Conservation (phyloP, 306 rosid species). For the Ammopiptanthus mongolicus region DNA sequence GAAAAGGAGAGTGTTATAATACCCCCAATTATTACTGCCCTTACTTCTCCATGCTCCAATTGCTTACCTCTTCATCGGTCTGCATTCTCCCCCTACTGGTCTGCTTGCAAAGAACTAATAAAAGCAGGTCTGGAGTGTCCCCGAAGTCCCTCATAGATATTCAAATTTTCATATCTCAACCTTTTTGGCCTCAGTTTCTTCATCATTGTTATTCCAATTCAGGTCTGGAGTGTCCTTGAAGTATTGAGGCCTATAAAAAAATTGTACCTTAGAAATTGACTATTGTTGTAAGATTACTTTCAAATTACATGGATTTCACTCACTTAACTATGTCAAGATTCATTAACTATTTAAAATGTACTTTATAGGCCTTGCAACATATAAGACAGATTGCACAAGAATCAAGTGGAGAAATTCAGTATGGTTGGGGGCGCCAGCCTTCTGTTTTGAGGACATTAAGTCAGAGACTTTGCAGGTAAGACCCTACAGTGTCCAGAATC, state of each 20-base stretch:
- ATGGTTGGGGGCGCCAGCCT: constrained; percentile 93
- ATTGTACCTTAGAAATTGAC: constrained; percentile 85
- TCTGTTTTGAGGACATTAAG: constrained; percentile 92
- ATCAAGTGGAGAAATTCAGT: constrained; percentile 81
- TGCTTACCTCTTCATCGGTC: no score
- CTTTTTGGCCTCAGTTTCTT: background rate
- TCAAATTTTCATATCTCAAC: background rate
- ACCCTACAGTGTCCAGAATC: background rate
- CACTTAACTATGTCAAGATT: background rate
- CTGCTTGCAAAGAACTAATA: no score
- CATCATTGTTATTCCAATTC: background rate
- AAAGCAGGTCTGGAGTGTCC: no score
- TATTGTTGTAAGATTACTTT: constrained; percentile 52
- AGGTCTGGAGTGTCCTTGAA: constrained; percentile 98
- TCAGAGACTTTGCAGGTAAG: constrained; percentile 85
- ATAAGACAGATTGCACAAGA: constrained; percentile 91
- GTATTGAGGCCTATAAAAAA: constrained; percentile 85
- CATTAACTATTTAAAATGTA: background rate
- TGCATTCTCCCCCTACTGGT: no score
- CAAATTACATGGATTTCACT: background rate
- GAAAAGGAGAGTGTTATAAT: no score
- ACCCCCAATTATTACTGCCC: no score
- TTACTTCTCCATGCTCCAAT: no score
- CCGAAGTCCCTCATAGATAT: no score
- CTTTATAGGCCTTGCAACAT: constrained; percentile 72